These are phyloP conservation scores for Rhizophora apiculata DNA, from an alignment of 345 rosid genomes.

Conservation along the genomic window DNA sequence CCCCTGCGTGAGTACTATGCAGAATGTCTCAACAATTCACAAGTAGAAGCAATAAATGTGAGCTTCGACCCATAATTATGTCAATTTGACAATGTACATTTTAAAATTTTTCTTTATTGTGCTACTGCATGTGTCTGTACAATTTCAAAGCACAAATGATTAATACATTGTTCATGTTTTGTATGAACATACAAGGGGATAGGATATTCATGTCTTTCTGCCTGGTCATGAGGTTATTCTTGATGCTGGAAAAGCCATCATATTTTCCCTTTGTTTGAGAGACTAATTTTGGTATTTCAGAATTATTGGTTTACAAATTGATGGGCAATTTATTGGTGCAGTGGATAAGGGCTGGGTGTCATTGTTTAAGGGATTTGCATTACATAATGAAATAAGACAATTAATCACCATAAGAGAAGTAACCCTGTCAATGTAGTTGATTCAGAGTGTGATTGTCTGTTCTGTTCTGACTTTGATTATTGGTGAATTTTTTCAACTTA, in stretches of 20 bases:
- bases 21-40: conserved; percentile 73
- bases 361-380: background rate
- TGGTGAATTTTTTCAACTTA: background rate
- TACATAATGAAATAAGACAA: background rate
- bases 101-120: background rate
- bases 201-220: background rate
- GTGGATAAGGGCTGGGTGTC: too few species aligned
- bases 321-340: too few species aligned
- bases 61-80: conserved; percentile 21
- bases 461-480: background rate
- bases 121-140: too few species aligned
- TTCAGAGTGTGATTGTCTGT: background rate
- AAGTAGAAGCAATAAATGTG: conserved; percentile 82
- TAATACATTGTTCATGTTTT: background rate
- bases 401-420: background rate
- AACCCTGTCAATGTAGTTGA: background rate
- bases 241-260: background rate
- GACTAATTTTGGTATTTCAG: background rate
- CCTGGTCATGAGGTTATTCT: background rate
- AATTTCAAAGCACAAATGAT: too few species aligned
- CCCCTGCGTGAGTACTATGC: conserved; percentile 53
- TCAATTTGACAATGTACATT: background rate
- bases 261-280: background rate
- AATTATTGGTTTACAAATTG: background rate
- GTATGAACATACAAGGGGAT: background rate